phyloP scores from a whole-genome alignment of 345 rosid genomes.

The Brassica napus region DNA sequence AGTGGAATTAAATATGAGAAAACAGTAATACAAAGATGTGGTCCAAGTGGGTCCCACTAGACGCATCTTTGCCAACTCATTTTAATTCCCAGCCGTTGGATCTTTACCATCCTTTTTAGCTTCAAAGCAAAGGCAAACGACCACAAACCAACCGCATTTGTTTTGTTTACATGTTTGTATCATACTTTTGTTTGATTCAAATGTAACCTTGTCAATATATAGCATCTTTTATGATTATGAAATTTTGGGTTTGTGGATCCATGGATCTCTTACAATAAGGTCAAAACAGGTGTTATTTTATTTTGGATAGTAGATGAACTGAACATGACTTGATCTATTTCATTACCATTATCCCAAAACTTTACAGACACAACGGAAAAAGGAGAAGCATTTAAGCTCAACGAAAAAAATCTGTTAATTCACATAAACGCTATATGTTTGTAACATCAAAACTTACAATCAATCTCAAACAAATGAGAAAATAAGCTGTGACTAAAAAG shows the following conservation, averaged over 20 bases:
- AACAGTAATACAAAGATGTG: not conserved
- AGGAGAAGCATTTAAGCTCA: not conserved
- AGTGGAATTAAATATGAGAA: not conserved
- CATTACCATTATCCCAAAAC: not conserved
- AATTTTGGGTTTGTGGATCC: not conserved
- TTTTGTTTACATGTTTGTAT: not conserved
- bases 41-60: conserved; percentile 7
- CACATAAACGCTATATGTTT: not conserved
- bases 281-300: not conserved
- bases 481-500: not conserved
- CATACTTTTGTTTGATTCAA: not conserved
- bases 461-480: not conserved
- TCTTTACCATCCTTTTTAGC: conserved; percentile 10
- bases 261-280: not conserved
- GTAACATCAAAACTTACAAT: conserved; percentile 9
- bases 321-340: not conserved
- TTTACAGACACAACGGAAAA: not conserved
- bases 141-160: conserved; percentile 16
- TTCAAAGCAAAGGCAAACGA: conserved; percentile 14
- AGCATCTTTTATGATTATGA: not conserved
- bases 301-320: not conserved
- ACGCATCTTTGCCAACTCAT: conserved; percentile 9
- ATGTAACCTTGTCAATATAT: not conserved
- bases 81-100: conserved; percentile 34
- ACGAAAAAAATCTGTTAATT: not conserved